phyloP scores from a whole-genome alignment of 306 rosid genomes.

The Notholithocarpus densiflorus region DNA sequence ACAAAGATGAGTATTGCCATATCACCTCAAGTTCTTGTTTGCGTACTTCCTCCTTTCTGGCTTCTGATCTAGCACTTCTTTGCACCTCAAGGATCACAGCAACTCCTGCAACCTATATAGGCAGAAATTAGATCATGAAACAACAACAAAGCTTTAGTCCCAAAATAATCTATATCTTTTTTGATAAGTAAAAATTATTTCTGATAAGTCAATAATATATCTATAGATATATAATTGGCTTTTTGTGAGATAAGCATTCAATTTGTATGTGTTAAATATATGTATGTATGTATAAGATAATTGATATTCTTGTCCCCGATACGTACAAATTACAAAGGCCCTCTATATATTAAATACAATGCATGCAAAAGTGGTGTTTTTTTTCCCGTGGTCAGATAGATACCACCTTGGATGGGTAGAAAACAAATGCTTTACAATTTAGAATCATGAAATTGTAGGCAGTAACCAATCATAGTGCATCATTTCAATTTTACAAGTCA shows the following conservation, averaged over 20 bases:
- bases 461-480: background rate
- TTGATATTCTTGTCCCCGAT: background rate
- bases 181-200: too few species aligned
- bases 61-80: constrained; percentile 89
- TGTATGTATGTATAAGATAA: background rate
- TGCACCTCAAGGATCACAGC: constrained; percentile 81
- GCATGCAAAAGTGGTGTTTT: background rate
- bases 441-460: background rate
- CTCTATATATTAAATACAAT: background rate
- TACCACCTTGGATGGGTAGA: background rate
- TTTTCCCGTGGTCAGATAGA: background rate
- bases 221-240: constrained; percentile 1
- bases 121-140: constrained; percentile 15
- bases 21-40: constrained; percentile 77
- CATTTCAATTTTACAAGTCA: background rate
- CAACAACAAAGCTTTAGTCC: background rate
- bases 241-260: constrained; percentile 8
- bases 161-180: constrained; percentile 5
- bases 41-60: constrained; percentile 83
- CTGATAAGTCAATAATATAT: too few species aligned
- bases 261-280: background rate
- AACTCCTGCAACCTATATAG: constrained; percentile 71
- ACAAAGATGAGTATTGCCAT: constrained; percentile 1
- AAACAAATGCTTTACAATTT: background rate
- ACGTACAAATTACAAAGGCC: background rate